Base-by-base conservation (phyloP, 2,329 filamentous ascomycete species). In the Erysiphe pulchra region DNA sequence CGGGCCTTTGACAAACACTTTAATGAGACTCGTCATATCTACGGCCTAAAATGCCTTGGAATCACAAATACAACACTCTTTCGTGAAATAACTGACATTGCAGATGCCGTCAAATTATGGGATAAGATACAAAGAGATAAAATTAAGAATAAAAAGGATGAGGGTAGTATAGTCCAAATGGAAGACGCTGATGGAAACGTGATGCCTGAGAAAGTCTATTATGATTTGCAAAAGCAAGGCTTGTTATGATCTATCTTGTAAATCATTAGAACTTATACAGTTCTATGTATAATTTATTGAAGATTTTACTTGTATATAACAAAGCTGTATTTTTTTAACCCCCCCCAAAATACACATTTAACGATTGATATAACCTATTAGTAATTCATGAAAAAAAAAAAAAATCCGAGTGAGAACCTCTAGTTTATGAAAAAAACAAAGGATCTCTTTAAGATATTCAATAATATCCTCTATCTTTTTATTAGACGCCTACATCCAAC, bases 1-100 rank as follows among this genome's bases (percentile, higher is more conserved):
- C 75, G 90, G 44, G 86, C 86, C 1, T 98, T 94, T 55, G 90
- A 98, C 59, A 98, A 98, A 67, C 90, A 98, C 61, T 98, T 98
- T 64, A 92, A 86, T 53, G 90, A 98, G 61, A 77, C 82, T 9
- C 69, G 85, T 45, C 90, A 98, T 58, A 80, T 95, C 43, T 90
- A 93, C 58, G 90, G 90, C 0, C 65, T 98, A 52, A 90, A 92
- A 61, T 93, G 87, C 57, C 65, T 98, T 44, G 92, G 92, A 17
- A 90, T 98, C 58, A 92, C 79, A 8, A 90, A 92, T 57, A 85
- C 85, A 1, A 77, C 77, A 28, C 66, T 98, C 14, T 98, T 94
- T 68, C 69, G 90, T 44, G 92, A 98, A 56, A 98, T 98, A 49
- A 93, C 80, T 0, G 74, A 73, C 44, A 98, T 98, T 47, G 77